phyloP scores from a whole-genome alignment of 164 flowering plant genomes.

The Nelumbo lutea region DNA sequence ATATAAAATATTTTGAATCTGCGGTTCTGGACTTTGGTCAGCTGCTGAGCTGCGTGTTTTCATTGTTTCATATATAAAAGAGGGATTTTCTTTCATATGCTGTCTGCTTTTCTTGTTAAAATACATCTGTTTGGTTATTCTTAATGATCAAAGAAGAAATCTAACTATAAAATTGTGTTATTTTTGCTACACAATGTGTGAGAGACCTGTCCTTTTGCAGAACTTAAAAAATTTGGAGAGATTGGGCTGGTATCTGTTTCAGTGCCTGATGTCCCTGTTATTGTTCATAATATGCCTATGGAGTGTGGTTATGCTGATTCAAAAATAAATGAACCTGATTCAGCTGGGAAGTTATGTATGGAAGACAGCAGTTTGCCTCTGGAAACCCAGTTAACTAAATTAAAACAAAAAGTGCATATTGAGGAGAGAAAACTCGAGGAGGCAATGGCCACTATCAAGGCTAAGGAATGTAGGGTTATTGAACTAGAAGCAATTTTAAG shows the following conservation, averaged over 20 bases:
- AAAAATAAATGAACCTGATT: conserved; percentile 17
- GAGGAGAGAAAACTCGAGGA: background rate
- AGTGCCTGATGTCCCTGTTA: conserved; percentile 5
- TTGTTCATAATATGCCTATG: conserved; percentile 1
- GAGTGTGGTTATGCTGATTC: conserved; percentile 11
- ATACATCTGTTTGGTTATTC: no score
- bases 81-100: no score
- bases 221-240: conserved; percentile 44
- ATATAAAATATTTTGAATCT: no score
- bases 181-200: no score
- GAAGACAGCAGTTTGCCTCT: conserved; percentile 21
- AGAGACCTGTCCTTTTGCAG: conserved; percentile 31
- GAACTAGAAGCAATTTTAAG: conserved; percentile 37
- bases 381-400: conserved; percentile 26
- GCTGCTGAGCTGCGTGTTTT: no score
- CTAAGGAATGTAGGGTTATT: conserved; percentile 35
- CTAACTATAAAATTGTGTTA: no score
- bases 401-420: conserved; percentile 3
- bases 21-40: no score
- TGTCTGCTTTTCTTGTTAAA: no score
- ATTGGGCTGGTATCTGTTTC: conserved; percentile 42
- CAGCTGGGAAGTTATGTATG: conserved; percentile 24
- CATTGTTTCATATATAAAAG: no score
- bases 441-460: conserved; percentile 15
- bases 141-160: no score